Conservation (phyloP, 495 filamentous ascomycete species). For the Astrothelium macrocarpum region DNA sequence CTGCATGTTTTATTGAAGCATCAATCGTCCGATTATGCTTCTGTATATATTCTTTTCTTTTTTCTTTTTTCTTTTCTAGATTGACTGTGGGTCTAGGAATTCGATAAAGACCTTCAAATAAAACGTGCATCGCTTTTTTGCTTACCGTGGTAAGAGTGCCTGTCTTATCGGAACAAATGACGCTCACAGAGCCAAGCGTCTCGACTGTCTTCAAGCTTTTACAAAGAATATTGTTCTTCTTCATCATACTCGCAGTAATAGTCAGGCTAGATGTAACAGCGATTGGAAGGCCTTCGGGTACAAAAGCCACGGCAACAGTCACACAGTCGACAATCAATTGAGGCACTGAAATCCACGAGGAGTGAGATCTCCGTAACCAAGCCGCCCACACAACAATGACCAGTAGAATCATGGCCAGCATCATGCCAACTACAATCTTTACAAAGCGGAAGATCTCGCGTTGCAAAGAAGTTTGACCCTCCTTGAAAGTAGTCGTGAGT, state of each 20-base stretch:
- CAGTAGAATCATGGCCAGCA: conserved; percentile 61
- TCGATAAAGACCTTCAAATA: no score
- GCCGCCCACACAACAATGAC: conserved; percentile 50
- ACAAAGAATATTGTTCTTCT: conserved; percentile 53
- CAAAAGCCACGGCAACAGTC: conserved; percentile 59
- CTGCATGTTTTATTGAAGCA: no score
- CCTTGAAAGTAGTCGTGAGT: conserved; percentile 51
- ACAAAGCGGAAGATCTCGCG: conserved; percentile 61
- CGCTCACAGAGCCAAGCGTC: conserved; percentile 55
- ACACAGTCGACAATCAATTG: conserved; percentile 61
- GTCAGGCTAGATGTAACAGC: conserved; percentile 62
- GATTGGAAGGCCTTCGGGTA: conserved; percentile 60
- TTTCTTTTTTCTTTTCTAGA: no score
- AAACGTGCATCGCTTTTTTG: no score
- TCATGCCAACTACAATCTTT: conserved; percentile 51
- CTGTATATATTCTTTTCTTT: no score
- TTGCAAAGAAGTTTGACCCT: conserved; percentile 54
- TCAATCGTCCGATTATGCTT: no score
- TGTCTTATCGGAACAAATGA: conserved; percentile 63
- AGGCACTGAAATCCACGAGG: conserved; percentile 45
- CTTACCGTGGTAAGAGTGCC: conserved; percentile 49
- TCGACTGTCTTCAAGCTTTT: conserved; percentile 61
- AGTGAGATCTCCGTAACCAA: conserved; percentile 48
- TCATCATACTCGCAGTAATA: conserved; percentile 59
- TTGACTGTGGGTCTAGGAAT: no score